Conservation (phyloP, 257 asterid species). For the Anisodus tanguticus region DNA sequence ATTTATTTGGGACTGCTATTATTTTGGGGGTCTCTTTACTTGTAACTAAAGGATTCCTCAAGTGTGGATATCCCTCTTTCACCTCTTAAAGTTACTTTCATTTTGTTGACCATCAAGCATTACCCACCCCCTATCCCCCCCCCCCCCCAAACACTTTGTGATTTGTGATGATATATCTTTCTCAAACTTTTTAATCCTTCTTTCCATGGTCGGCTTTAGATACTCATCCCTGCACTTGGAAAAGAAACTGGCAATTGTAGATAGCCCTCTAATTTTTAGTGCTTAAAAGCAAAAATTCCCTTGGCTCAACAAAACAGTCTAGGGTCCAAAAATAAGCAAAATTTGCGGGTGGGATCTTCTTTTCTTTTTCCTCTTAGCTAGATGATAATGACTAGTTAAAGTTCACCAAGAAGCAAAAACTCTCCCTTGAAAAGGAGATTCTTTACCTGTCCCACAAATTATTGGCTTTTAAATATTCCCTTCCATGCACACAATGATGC, state of each 20-base stretch:
- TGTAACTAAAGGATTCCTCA: slow-evolving; percentile 28
- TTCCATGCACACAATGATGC: slow-evolving; percentile 54
- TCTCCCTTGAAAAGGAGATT: slow-evolving; percentile 50
- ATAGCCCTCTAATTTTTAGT: slow-evolving; percentile 29
- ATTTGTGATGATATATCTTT: background rate
- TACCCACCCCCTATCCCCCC: no score
- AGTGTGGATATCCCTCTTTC: slow-evolving; percentile 28
- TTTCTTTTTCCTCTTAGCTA: background rate
- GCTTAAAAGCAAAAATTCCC: slow-evolving; percentile 38
- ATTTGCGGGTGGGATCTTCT: background rate
- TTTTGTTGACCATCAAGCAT: slow-evolving; percentile 27
- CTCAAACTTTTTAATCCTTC: slow-evolving; percentile 17
- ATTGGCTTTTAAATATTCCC: slow-evolving; percentile 70
- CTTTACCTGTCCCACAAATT: slow-evolving; percentile 81
- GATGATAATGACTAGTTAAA: slow-evolving; percentile 29
- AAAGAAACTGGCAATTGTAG: slow-evolving; percentile 12
- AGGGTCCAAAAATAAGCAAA: slow-evolving; percentile 41
- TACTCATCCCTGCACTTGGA: slow-evolving; percentile 26
- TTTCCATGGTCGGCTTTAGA: slow-evolving; percentile 30
- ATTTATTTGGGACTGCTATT: background rate
- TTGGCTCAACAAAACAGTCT: slow-evolving; percentile 41
- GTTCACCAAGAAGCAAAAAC: slow-evolving; percentile 28
- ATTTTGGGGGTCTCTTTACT: background rate
- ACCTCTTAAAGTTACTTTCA: slow-evolving; percentile 28
- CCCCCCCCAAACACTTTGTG: background rate